phyloP scores from a whole-genome alignment of 2,329 filamentous ascomycete species.

The Venturia nashicola region DNA sequence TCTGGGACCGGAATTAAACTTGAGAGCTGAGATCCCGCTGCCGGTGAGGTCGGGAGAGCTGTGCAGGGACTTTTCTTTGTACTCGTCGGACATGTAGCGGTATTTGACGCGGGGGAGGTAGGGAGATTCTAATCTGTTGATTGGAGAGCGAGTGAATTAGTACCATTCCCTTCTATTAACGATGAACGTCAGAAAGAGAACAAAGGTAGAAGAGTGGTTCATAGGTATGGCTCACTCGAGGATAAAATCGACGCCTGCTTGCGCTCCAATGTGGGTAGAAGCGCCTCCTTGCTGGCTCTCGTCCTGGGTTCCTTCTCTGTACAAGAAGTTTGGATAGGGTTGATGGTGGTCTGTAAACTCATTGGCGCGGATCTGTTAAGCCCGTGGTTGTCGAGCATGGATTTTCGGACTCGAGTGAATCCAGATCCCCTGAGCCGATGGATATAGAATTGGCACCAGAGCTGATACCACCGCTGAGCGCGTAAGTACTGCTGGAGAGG shows the following conservation, averaged over 20 bases:
- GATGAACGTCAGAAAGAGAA: neutral
- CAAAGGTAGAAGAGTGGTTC: too few species aligned
- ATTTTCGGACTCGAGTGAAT: neutral
- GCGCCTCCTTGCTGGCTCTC: neutral
- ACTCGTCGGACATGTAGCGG: neutral
- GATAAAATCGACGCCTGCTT: conserved; percentile 4
- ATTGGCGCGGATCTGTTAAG: neutral
- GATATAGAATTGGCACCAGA: neutral
- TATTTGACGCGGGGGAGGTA: conserved; percentile 3
- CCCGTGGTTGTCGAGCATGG: neutral
- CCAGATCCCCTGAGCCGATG: neutral
- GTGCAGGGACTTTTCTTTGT: neutral
- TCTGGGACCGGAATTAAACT: neutral
- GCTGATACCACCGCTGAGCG: neutral
- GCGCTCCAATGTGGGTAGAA: neutral
- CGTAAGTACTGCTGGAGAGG: neutral
- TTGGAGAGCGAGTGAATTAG: neutral
- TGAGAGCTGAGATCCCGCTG: neutral
- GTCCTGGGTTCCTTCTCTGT: neutral
- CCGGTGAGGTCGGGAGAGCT: neutral
- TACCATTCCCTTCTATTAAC: neutral
- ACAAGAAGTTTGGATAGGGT: neutral
- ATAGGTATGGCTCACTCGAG: neutral
- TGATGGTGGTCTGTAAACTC: neutral
- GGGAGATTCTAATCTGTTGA: neutral